Evolutionary conservation across 345 rosid species (phyloP), one percentile per base, ranked within the genome.

Genomic region (Rhodamnia rubescens): DNA sequence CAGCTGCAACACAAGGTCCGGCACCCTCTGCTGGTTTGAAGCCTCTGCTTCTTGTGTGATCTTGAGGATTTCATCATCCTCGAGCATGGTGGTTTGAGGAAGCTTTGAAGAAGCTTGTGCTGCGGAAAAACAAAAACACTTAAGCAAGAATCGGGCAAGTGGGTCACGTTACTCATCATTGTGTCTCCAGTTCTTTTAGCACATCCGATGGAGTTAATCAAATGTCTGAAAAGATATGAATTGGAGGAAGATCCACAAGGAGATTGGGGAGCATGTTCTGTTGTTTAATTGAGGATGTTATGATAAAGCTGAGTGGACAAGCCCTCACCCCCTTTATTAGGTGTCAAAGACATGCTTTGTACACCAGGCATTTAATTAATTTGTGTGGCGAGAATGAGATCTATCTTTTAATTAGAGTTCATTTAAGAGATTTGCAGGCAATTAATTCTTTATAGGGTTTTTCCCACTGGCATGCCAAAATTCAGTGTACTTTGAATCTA

Each of bases 1-100:
- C 94, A 90, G 89, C 89, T 91, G 88, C 97, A 96, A 84, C 97
- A 95, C 88, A 93, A 86, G 42, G 93, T 92, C 88, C 88, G 89
- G 88, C 93, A 92, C 86, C 94, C 91, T 90, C 89, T 88, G 64
- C 87, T 78, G 78, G 61, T 89, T 61, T 87, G 94, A 91, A 85
- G 89, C 89, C 83, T 90, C 74, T 86, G 91, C 89, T 90, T 91
- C 88, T 87, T 88, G 88, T 86, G 86, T 85, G 88, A 83, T 69
- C 86, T 86, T 86, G 82, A 49, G 82, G 64, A 59, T 36, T 47
- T 52, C 53, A 40, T 84, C 75, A 44, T 57, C 52, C 83, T 47
- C 32, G 24, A 51, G 75, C 50, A 74, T 69, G 82, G 54, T 74
- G 40, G n/a, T 74, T 52, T 57, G 2, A 47, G 84, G 57, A 57